Evolutionary conservation across 2,329 filamentous ascomycete species (phyloP).

Genomic region (Verticillium longisporum): DNA sequence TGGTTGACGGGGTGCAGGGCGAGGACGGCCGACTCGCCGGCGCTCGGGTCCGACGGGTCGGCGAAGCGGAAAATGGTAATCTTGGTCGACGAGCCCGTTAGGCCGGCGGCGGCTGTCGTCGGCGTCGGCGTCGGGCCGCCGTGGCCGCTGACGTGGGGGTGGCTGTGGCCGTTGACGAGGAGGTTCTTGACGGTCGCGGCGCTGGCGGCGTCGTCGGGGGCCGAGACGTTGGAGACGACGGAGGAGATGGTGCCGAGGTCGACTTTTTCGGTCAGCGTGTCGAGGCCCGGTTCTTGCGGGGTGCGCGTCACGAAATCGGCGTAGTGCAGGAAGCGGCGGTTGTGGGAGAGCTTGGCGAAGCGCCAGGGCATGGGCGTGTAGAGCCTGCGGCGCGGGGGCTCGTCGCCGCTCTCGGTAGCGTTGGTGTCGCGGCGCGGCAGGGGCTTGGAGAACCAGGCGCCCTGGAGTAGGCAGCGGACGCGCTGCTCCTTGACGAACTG

Average conservation of each 20-base stretch:
- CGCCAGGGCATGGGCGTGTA: slow-evolving; percentile 59
- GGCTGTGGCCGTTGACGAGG: neutral
- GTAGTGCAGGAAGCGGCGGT: slow-evolving; percentile 84
- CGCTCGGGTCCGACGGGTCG: slow-evolving; percentile 19
- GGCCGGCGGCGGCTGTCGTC: slow-evolving; percentile 7
- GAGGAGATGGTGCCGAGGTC: slow-evolving; percentile 85
- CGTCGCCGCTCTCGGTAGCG: slow-evolving; percentile 27
- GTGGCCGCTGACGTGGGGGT: no score
- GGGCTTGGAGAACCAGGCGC: slow-evolving; percentile 73
- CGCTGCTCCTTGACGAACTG: slow-evolving; percentile 98
- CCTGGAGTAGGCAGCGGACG: slow-evolving; percentile 79
- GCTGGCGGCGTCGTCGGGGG: slow-evolving; percentile 35
- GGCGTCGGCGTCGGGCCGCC: neutral
- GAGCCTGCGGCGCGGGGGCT: slow-evolving; percentile 23
- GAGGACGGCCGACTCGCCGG: slow-evolving; percentile 66
- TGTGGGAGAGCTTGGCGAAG: slow-evolving; percentile 84
- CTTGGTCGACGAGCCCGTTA: slow-evolving; percentile 59
- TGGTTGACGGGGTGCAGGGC: slow-evolving; percentile 77
- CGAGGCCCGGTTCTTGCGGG: slow-evolving; percentile 61
- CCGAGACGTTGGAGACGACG: slow-evolving; percentile 79
- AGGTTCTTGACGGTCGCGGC: slow-evolving; percentile 33
- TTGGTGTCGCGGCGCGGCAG: slow-evolving; percentile 28
- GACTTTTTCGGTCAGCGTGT: slow-evolving; percentile 71
- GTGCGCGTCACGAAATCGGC: slow-evolving; percentile 69
- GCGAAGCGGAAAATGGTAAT: slow-evolving; percentile 83